Base-by-base conservation (phyloP, 345 rosid genomes). In the Brassica incana region DNA sequence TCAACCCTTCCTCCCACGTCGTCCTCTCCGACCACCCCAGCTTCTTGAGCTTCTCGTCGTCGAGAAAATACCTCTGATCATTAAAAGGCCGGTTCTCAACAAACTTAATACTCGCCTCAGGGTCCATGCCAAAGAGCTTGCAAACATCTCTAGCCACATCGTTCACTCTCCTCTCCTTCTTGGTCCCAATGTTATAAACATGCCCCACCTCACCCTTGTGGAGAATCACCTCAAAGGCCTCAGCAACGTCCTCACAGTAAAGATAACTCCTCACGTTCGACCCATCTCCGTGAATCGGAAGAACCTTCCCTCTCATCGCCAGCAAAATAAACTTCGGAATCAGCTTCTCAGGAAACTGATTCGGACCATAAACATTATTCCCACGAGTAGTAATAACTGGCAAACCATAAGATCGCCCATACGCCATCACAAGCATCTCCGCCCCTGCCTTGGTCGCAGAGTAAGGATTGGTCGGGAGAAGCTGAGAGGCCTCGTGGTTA, bases 401-500 rank as follows among this genome's bases (percentile, higher is more conserved):
- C 52, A 93, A 77, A 0, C 98, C 98, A 48, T 93, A 93, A 0
- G 97, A 91, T 77, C 98, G 80, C 6, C 97, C 98, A 78, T 91
- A 93, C 5, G 98, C 98, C 98, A 93, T 91, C 67, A 93, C 98
- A 82, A 93, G 98, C 98, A 93, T 93, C 78, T 91, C 97, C 1
- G 97, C 97, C 16, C 94, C 94, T 66, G 96, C 97, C 82, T 92
- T 92, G 0, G 97, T 90, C 0, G 97, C 96, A 65, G 97, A 92
- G 86, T 90, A 93, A 2, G 98, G 98, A 73, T 93, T 93, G 0
- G 98, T 93, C 0, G 98, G 98, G n/a, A 91, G 94, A n/a, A 93
- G 90, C 80, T 93, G 97, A 40, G 98, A 93, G 59, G 98, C 98
- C 81, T 93, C 98, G 25, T 90, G 92, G 81, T 93, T 93, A 83